Conservation (phyloP, 106 monocot species). For the Dendrobium catenatum region DNA sequence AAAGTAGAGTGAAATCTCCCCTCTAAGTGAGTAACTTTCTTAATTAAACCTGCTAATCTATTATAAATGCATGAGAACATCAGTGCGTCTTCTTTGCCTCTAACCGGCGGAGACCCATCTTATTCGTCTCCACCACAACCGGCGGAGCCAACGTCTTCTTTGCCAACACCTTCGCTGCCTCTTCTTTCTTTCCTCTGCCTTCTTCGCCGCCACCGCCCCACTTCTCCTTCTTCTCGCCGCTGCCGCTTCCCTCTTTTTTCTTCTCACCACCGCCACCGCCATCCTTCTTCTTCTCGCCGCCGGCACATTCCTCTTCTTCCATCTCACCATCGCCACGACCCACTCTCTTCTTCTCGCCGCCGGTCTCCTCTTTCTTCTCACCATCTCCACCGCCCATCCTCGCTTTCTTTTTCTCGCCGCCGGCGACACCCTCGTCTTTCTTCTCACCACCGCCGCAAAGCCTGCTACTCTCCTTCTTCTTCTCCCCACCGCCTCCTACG, state of each 20-base stretch:
- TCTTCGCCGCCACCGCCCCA: not conserved
- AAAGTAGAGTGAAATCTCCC: too few relatives aligned
- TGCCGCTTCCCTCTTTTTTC: not conserved
- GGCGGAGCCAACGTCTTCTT: too few relatives aligned
- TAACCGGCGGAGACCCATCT: too few relatives aligned
- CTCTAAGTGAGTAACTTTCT: too few relatives aligned
- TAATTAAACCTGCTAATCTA: too few relatives aligned
- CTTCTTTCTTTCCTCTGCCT: not conserved
- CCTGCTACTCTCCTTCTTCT: not conserved
- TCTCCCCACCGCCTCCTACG: not conserved
- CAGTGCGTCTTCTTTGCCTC: too few relatives aligned
- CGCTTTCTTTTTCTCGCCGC: not conserved
- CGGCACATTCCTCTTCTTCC: conserved; percentile 2
- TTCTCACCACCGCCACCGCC: conserved; percentile 6
- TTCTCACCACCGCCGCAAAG: not conserved
- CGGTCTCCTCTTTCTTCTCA: conserved; percentile 19
- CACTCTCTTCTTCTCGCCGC: conserved; percentile 32
- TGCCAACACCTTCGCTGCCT: too few relatives aligned
- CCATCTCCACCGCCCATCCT: conserved; percentile 31
- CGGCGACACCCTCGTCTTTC: too few relatives aligned
- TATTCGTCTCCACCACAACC: too few relatives aligned
- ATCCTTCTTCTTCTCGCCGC: conserved; percentile 24
- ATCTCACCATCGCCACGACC: conserved; percentile 44
- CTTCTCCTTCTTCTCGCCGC: not conserved
- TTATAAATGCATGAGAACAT: too few relatives aligned